Base-by-base conservation (phyloP, 169 alveolate species). In the Plasmodium cynomolgi region DNA sequence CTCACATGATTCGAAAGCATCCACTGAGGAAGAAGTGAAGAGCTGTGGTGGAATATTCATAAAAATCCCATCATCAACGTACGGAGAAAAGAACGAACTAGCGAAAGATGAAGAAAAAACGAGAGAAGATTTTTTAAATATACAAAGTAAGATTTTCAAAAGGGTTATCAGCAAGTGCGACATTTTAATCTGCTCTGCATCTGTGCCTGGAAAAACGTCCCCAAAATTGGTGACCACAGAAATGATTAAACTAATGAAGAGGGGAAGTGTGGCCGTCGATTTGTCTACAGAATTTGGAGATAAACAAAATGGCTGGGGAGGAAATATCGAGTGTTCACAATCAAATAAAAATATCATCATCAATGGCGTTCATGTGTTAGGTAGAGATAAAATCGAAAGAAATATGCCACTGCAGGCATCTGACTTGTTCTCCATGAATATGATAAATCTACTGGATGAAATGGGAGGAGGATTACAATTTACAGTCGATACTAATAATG, bases 211-310 rank as follows among this genome's bases (percentile, higher is more conserved):
- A 13, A 95, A 97, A 56, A 96, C 97, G 15, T 97, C 99, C 6
- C 99, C 99, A 4, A 96, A 96, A 73, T 96, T 98, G 54, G 92
- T 98, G 81, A 92, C 97, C 15, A 96, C 97, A 50, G 96, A 97
- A 72, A 96, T 97, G 97, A 98, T 97, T 23, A 96, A 93, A 62
- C 81, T 96, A 31, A 97, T 98, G 99, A 96, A 92, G 73, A 93
- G 97, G 58, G 99, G 99, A 37, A 95, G 98, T 50, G 98, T 98
- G 56, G 98, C 98, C 88, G 98, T 98, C 1, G 99, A 98, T 95
- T 95, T 98, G 92, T 98, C 98, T 13, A 98, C 99, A 68, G 98
- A 96, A 92, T 95, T 84, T 85, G 95, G 95, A 13, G 93, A 92
- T 71, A 85, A 85, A n/a, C 90, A 62, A 95, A 96, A 81, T 83